A percentile compares a stretch with the other conserved stretches of the same genome.
phyloP scores from a whole-genome alignment of 2,329 filamentous ascomycete species.

The Parastagonospora nodorum region DNA sequence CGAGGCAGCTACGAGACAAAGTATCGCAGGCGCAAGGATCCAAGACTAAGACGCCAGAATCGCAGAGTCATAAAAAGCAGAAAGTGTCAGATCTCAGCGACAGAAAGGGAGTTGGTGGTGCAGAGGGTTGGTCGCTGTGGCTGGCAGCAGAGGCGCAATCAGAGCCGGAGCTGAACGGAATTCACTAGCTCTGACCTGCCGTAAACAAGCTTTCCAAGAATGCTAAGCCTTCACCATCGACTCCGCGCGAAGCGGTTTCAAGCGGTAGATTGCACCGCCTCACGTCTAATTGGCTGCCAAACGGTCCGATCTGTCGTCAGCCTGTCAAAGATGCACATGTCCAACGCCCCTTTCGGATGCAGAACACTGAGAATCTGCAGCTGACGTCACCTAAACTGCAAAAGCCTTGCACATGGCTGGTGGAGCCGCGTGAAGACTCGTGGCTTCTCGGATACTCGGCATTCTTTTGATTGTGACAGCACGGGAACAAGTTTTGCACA shows the following conservation, averaged over 20 bases:
- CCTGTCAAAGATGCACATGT: not conserved
- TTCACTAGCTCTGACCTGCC: constrained; percentile 7
- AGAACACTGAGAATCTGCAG: not conserved
- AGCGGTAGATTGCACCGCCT: not conserved
- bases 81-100: not conserved
- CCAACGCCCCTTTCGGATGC: not conserved
- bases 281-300: not conserved
- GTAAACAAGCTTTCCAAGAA: constrained; percentile 17
- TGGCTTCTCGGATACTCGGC: not conserved
- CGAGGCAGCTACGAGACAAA: not conserved
- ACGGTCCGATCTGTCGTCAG: not conserved
- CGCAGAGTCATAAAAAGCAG: not conserved
- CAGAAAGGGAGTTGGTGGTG: not conserved
- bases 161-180: constrained; percentile 16
- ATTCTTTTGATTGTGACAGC: not conserved
- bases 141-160: not conserved
- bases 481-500: not conserved
- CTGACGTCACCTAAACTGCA: not conserved
- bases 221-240: constrained; percentile 16
- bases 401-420: not conserved
- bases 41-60: not conserved
- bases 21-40: not conserved
- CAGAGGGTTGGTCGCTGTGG: not conserved
- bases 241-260: not conserved
- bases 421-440: not conserved